phyloP scores from a whole-genome alignment of 768 basidiomycete species.

The Botryobasidium botryosum region DNA sequence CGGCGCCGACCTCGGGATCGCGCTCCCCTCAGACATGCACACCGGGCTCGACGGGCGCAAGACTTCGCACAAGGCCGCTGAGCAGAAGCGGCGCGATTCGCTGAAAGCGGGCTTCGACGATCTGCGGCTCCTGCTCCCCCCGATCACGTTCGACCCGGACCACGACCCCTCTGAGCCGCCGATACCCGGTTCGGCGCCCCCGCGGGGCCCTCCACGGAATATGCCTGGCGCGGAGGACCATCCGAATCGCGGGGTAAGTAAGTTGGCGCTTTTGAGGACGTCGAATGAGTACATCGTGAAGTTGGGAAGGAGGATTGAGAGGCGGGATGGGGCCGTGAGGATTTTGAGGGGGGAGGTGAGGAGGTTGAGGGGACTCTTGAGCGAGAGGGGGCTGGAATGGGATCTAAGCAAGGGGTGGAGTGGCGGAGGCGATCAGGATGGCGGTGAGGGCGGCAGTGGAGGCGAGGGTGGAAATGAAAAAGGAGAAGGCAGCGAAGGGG shows the following conservation, averaged over 20 bases:
- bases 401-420: neutral
- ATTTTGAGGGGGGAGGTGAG: constrained; percentile 47
- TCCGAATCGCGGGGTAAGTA: constrained; percentile 91
- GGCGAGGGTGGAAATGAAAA: neutral
- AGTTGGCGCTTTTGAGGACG: constrained; percentile 78
- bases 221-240: constrained; percentile 52
- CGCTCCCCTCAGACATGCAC: neutral
- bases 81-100: constrained; percentile 93
- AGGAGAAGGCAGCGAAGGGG: neutral
- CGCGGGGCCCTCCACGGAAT: constrained; percentile 66
- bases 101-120: constrained; percentile 90
- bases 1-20: constrained; percentile 6
- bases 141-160: constrained; percentile 50
- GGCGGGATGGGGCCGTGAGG: constrained; percentile 64
- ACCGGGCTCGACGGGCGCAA: constrained; percentile 28
- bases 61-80: constrained; percentile 87
- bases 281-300: constrained; percentile 76
- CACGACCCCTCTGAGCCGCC: constrained; percentile 60
- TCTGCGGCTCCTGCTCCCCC: constrained; percentile 65
- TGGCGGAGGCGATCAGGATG: neutral
- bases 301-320: constrained; percentile 58
- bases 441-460: neutral
- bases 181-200: constrained; percentile 74
- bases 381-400: neutral
- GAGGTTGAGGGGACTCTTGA: constrained; percentile 28